Base-by-base conservation (phyloP, 352 stramenopile species). In the Globisporangium perplexum region DNA sequence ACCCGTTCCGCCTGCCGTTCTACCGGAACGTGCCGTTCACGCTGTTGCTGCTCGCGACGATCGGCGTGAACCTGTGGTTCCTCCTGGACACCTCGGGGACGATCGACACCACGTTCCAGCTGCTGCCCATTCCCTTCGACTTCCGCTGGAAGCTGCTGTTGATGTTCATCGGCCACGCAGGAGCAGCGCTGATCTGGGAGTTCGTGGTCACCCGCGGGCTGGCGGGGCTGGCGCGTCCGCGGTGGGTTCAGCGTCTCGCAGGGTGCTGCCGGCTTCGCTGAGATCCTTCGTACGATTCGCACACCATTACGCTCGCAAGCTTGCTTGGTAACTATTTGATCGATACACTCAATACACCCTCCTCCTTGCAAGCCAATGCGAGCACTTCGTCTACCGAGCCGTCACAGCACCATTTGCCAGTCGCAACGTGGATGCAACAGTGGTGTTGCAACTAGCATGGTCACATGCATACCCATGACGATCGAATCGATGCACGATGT, bases 61-160 rank as follows among this genome's bases (percentile, higher is more conserved):
- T 82, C 15, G 65, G 41, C 1, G 57, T 83, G 17, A 83, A 77
- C 41, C 36, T 82, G 14, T 86, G 64, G 65, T 77, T 83, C 24
- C 41, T 84, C 33, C 57, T 86, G 18, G 66, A 79, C 42, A 69
- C 60, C 3, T 72, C 71, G 3, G 41, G 33, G 42, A 50, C 71
- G 5, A 39, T 59, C 56, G 38, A 68, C 68, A n/a, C 38, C 30
- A 63, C 66, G 7, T 86, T 86, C 46, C 70, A 86, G 59, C 55
- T 71, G 14, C 63, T 83, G 61, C 71, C 39, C 56, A 54, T 85
- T 7, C 56, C 71, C 1, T 53, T 54, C 12, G 51, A 51, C 8
- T 83, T 68, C 42, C 69, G 70, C 26, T 65, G 43, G 50, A 74
- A 72, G 47, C 65, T 86, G 57, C 51, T 83, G 8, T 30, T 63